Evolutionary conservation across 2,329 filamentous ascomycete genomes (phyloP).

Genomic region (Venturia effusa): DNA sequence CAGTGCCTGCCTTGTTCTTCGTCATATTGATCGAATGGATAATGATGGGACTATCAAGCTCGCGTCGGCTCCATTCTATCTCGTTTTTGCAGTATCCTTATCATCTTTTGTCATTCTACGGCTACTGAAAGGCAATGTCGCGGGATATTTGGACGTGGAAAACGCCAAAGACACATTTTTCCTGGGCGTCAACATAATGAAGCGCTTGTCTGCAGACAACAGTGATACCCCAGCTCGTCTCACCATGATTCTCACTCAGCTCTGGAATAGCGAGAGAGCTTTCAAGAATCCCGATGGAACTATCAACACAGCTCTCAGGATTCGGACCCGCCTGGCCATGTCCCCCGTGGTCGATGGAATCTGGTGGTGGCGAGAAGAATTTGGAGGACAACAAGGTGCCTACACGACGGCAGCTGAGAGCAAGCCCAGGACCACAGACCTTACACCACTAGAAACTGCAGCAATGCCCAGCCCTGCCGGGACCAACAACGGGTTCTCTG

Average conservation of each 20-base stretch:
- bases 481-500: slow-evolving; percentile 11
- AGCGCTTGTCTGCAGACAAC: slow-evolving; percentile 27
- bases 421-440: background rate
- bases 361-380: slow-evolving; percentile 35
- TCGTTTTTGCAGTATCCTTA: slow-evolving; percentile 8
- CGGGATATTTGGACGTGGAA: slow-evolving; percentile 22
- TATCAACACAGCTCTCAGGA: slow-evolving; percentile 24
- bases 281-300: slow-evolving; percentile 29
- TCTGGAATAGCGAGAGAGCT: slow-evolving; percentile 31
- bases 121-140: slow-evolving; percentile 26
- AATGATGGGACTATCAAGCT: slow-evolving; percentile 4
- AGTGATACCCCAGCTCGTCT: slow-evolving; percentile 26
- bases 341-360: slow-evolving; percentile 29
- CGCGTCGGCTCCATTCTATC: slow-evolving; percentile 9
- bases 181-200: slow-evolving; percentile 26
- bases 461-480: slow-evolving; percentile 12
- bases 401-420: slow-evolving; percentile 4
- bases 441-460: slow-evolving; percentile 12
- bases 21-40: slow-evolving; percentile 11
- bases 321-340: slow-evolving; percentile 28
- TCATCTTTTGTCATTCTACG: slow-evolving; percentile 20
- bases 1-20: slow-evolving; percentile 10
- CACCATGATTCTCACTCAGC: slow-evolving; percentile 24
- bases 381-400: slow-evolving; percentile 15
- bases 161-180: slow-evolving; percentile 26